A percentile compares a stretch with the other conserved stretches of the same genome.
phyloP scores from a whole-genome alignment of 129 eudicot genomes.

The Escallonia rubra region DNA sequence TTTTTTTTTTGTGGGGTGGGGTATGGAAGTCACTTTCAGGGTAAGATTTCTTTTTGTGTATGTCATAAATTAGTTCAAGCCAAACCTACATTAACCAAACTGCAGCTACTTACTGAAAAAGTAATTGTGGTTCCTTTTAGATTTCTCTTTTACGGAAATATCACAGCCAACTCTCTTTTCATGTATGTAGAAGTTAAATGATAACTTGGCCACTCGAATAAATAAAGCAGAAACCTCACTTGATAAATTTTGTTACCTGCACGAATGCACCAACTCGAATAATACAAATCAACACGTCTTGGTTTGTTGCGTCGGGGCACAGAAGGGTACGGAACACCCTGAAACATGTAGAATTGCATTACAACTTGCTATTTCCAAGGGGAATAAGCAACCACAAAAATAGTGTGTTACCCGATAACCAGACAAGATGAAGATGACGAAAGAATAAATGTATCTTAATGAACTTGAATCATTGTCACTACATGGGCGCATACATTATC shows the following conservation, averaged over 20 bases:
- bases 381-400: neutral
- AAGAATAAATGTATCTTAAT: too few species aligned
- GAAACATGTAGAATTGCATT: slow-evolving; percentile 9
- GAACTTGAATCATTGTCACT: too few species aligned
- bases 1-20: neutral
- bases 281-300: slow-evolving; percentile 77
- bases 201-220: neutral
- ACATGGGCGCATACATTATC: too few species aligned
- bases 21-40: neutral
- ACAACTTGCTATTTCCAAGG: neutral
- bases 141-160: too few species aligned
- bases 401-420: too few species aligned
- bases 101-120: neutral
- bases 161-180: neutral
- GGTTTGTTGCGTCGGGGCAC: slow-evolving; percentile 75
- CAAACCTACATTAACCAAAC: too few species aligned
- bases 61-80: too few species aligned
- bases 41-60: too few species aligned
- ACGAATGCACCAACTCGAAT: slow-evolving; percentile 85
- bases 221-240: neutral
- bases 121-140: neutral
- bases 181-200: neutral
- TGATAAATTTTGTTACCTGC: slow-evolving; percentile 46
- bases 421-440: too few species aligned
- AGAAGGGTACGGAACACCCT: slow-evolving; percentile 72